phyloP scores from a whole-genome alignment of 768 basidiomycete species.

The Tricholoma bakamatsutake region DNA sequence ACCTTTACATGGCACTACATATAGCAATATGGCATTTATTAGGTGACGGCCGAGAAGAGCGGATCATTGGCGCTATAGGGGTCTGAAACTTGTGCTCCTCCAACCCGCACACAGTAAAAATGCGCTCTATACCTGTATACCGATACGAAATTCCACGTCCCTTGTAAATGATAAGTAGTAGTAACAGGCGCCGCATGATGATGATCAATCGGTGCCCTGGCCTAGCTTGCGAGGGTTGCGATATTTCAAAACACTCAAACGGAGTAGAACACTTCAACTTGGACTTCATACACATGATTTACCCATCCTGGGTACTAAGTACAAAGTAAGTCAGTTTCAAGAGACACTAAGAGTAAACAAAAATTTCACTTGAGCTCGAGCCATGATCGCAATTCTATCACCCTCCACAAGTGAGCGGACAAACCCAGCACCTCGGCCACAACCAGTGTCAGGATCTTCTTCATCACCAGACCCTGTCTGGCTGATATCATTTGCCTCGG shows the following conservation, averaged over 20 bases:
- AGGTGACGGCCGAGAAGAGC: too few relatives aligned
- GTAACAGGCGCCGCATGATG: not conserved
- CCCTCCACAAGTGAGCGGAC: slow-evolving; percentile 14
- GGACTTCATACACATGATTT: slow-evolving; percentile 17
- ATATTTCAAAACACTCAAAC: slow-evolving; percentile 3
- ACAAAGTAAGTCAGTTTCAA: not conserved
- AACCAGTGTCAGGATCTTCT: slow-evolving; percentile 2
- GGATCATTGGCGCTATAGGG: too few relatives aligned
- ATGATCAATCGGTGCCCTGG: not conserved
- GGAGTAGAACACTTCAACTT: slow-evolving; percentile 23
- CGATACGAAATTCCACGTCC: too few relatives aligned
- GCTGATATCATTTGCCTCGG: not conserved
- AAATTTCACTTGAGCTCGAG: slow-evolving; percentile 23
- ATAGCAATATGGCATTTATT: too few relatives aligned
- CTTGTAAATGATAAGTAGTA: too few relatives aligned
- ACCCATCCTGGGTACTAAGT: slow-evolving; percentile 28
- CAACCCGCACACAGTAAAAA: too few relatives aligned
- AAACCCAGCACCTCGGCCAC: slow-evolving; percentile 16
- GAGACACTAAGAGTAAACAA: too few relatives aligned
- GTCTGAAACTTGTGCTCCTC: too few relatives aligned
- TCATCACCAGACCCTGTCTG: slow-evolving; percentile 9
- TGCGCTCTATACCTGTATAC: too few relatives aligned
- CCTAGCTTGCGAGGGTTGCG: not conserved
- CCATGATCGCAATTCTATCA: slow-evolving; percentile 21
- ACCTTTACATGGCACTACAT: too few relatives aligned